These are phyloP conservation scores for Zygosaccharomyces lentus DNA, from an alignment of 805 yeast species.

Conservation along the genomic window DNA sequence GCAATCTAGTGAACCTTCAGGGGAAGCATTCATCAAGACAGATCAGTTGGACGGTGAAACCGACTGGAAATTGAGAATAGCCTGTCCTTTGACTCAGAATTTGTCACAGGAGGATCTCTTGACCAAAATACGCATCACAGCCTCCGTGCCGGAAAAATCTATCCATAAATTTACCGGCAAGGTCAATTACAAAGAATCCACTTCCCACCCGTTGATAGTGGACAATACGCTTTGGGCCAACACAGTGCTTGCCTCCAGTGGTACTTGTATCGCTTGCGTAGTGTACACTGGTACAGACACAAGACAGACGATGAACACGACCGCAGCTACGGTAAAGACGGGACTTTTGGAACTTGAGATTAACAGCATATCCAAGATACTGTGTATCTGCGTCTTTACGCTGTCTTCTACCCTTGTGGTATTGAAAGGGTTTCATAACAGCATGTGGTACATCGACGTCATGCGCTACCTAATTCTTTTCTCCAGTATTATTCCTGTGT, in stretches of 20 bases:
- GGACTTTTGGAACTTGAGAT: conserved; percentile 90
- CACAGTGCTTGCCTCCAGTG: conserved; percentile 86
- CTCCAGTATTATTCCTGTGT: conserved; percentile 94
- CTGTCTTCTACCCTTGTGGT: conserved; percentile 75
- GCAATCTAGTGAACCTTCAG: conserved; percentile 74
- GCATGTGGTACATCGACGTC: conserved; percentile 83
- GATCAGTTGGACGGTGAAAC: conserved; percentile 99
- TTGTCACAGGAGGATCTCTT: conserved; percentile 46
- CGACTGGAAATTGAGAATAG: conserved; percentile 92
- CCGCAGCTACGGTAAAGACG: conserved; percentile 78
- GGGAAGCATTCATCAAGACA: conserved; percentile 91
- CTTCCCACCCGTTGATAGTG: conserved; percentile 60
- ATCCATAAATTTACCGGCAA: conserved; percentile 82
- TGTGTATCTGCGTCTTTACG: conserved; percentile 80
- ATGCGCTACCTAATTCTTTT: conserved; percentile 87
- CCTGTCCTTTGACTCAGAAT: conserved; percentile 67
- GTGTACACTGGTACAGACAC: conserved; percentile 91
- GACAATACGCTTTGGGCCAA: conserved; percentile 98
- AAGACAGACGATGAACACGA: conserved; percentile 91
- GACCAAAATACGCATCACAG: conserved; percentile 53
- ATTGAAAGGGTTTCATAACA: conserved; percentile 64
- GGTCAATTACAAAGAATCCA: conserved; percentile 52
- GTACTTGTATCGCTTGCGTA: conserved; percentile 82
- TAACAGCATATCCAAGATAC: conserved; percentile 77
- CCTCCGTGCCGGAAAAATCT: conserved; percentile 77